Evolutionary conservation across 169 alveolate genomes (phyloP).

Genomic region (Eimeria zaria): DNA sequence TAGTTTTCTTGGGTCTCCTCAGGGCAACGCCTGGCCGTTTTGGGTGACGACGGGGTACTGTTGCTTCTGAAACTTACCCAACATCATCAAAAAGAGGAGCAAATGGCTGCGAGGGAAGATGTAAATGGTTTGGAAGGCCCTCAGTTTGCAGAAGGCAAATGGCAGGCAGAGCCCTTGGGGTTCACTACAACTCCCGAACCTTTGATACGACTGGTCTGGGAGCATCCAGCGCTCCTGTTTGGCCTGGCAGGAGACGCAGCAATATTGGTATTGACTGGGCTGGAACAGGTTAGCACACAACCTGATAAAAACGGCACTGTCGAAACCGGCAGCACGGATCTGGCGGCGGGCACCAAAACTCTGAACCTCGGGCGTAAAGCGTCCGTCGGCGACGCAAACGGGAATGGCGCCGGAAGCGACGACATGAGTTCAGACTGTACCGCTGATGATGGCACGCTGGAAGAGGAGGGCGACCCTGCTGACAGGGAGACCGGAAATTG

Average conservation of each 20-base stretch:
- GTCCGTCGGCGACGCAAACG: background rate
- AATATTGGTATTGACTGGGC: slow-evolving; percentile 7
- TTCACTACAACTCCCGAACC: slow-evolving; percentile 26
- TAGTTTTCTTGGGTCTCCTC: background rate
- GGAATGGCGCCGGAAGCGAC: background rate
- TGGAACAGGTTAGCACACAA: background rate
- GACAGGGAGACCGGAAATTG: background rate
- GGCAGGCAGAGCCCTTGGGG: slow-evolving; percentile 61
- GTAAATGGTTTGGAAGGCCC: background rate
- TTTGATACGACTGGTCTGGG: slow-evolving; percentile 49
- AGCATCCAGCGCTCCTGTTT: slow-evolving; percentile 32
- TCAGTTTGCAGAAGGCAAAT: background rate
- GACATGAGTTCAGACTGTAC: slow-evolving; percentile 26
- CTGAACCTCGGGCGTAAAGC: background rate
- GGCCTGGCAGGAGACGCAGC: slow-evolving; percentile 68
- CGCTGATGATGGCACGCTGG: slow-evolving; percentile 36
- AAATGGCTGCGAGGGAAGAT: background rate
- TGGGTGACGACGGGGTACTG: slow-evolving; percentile 65
- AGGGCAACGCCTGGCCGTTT: slow-evolving; percentile 60
- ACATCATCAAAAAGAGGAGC: background rate
- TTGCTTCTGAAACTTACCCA: slow-evolving; percentile 28
- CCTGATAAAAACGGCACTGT: background rate
- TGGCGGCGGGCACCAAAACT: background rate
- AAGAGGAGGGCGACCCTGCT: slow-evolving; percentile 4
- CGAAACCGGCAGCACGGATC: background rate